Conservation (phyloP, 352 stramenopile species). For the Pythium volutum region DNA sequence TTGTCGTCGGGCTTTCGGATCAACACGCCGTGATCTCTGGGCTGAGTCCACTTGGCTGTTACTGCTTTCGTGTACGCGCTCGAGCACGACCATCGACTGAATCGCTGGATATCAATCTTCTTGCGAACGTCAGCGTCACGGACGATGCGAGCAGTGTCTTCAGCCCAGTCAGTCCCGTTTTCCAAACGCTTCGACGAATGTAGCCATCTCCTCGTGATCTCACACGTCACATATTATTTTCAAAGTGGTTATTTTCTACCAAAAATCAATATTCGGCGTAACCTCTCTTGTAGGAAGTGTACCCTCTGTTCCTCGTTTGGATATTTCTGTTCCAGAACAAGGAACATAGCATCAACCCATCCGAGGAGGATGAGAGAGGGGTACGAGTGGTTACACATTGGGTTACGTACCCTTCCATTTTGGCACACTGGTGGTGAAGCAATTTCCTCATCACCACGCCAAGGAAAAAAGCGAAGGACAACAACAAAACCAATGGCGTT, state of each 20-base stretch:
- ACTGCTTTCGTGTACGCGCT: slow-evolving; percentile 33
- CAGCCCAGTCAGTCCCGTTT: slow-evolving; percentile 25
- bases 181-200: slow-evolving; percentile 28
- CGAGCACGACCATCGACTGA: background rate
- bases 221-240: background rate
- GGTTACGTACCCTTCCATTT: slow-evolving; percentile 6
- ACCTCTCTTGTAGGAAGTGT: too few species aligned
- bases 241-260: background rate
- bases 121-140: background rate
- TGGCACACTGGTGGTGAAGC: slow-evolving; percentile 9
- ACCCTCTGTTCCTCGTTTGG: slow-evolving; percentile 6
- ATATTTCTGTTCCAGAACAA: background rate
- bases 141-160: slow-evolving; percentile 25
- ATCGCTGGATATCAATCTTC: background rate
- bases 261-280: slow-evolving; percentile 1
- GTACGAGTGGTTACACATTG: background rate
- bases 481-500: slow-evolving; percentile 4
- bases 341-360: slow-evolving; percentile 2
- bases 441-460: slow-evolving; percentile 4
- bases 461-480: background rate
- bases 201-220: slow-evolving; percentile 18
- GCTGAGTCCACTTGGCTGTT: slow-evolving; percentile 25
- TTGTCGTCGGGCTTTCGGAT: background rate
- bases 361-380: background rate
- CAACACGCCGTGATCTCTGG: slow-evolving; percentile 20